Conservation (phyloP, 106 monocot species). For the Dioscorea dumetorum region DNA sequence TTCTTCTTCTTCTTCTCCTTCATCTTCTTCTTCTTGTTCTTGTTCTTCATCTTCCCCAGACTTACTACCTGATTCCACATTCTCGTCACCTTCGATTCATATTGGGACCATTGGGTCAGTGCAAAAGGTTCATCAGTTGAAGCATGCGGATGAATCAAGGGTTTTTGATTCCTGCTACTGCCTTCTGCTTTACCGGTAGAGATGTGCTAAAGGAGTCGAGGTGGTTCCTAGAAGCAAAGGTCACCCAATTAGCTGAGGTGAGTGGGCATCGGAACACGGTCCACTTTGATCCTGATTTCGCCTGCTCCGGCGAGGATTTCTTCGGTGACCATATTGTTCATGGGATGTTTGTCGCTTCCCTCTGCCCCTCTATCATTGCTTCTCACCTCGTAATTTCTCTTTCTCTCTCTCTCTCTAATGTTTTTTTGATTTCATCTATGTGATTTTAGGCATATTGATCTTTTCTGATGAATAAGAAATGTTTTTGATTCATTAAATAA, state of each 20-base stretch:
- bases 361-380: slow-evolving; percentile 75
- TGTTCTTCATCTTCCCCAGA: too few species aligned
- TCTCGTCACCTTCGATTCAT: neutral
- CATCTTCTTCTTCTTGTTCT: too few species aligned
- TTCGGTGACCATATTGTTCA: slow-evolving; percentile 56
- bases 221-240: slow-evolving; percentile 47
- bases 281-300: slow-evolving; percentile 49
- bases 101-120: neutral
- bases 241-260: slow-evolving; percentile 41
- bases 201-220: slow-evolving; percentile 32
- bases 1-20: too few species aligned
- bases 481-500: neutral
- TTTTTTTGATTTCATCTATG: neutral
- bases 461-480: neutral
- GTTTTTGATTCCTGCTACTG: neutral
- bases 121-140: neutral
- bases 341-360: slow-evolving; percentile 83
- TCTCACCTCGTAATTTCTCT: slow-evolving; percentile 47
- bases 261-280: slow-evolving; percentile 74
- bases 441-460: neutral
- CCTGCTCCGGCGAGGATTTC: slow-evolving; percentile 41
- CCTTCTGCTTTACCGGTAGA: neutral
- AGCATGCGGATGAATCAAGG: neutral
- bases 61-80: too few species aligned
- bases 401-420: neutral